Evolutionary conservation across 345 rosid genomes (phyloP), one percentile per base, ranked within the genome.

Genomic region (Turnera subulata): DNA sequence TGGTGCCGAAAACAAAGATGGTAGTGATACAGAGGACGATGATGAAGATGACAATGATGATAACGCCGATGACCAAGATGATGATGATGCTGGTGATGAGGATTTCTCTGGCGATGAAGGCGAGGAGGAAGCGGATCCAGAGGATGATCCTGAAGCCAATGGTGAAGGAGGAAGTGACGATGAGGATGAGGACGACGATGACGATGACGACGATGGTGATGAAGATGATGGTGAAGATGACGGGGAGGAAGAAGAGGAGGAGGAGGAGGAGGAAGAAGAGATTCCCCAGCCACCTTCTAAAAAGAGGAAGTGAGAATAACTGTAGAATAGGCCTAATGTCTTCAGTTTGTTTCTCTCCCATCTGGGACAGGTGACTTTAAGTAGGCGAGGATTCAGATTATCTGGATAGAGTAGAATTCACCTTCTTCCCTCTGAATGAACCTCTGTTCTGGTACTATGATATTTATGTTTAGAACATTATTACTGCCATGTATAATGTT

Each of bases 91-190:
- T 26, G 54, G 22, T 35, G 78, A 77, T 58, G 84, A 77, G 45
- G 84, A 77, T 72, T 84, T 74, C 69, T 81, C 84, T 1, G 81
- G 68, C 39, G 84, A 65, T 20, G 89, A 77, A 66, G 80, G 78
- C 1, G 84, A 67, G 22, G 63, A 50, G 37, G 83, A 73, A 64
- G 78, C 2, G 19, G 91, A 80, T 68, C 85, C 84, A 1, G 82
- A 84, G 67, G 91, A 82, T 58, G 80, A 78, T 40, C 82, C 76
- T 9, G 80, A 53, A 52, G 78, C 77, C 53, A 82, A 82, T 72
- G 91, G 82, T 10, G 70, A 62, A 29, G 84, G 65, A 69, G 85
- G 64, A 56, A 72, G 80, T 1, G 79, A 76, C n/a, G 85, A 82
- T 21, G 82, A 71, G 0, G 80, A 73, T 8, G 86, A 83, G 0